Evolutionary conservation across 371 early-diverging fungal species (phyloP).

Genomic region (Mortierella polycephala): DNA sequence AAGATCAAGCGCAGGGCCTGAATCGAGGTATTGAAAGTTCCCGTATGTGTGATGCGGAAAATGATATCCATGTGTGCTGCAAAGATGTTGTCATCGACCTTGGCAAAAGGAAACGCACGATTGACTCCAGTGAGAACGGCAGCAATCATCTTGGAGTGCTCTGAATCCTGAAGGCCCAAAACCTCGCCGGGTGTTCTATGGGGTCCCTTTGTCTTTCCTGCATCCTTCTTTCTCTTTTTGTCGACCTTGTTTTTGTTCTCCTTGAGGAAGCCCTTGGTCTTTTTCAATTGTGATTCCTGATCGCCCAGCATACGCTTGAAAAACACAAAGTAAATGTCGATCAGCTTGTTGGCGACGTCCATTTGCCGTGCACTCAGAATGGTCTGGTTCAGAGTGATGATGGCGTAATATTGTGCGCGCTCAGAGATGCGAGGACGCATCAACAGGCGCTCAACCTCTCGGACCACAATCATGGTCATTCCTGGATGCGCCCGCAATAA

Average conservation of each 20-base stretch:
- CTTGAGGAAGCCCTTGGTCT: conserved; percentile 54
- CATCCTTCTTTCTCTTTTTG: conserved; percentile 59
- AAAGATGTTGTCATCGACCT: conserved; percentile 81
- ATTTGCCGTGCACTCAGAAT: conserved; percentile 78
- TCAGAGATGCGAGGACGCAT: conserved; percentile 75
- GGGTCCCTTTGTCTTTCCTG: conserved; percentile 56
- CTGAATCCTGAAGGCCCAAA: conserved; percentile 66
- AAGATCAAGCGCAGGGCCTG: conserved; percentile 92
- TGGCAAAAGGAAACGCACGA: conserved; percentile 93
- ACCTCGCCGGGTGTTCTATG: conserved; percentile 52
- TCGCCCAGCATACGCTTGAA: conserved; percentile 80
- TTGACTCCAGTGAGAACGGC: conserved; percentile 95
- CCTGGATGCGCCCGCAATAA: conserved; percentile 82
- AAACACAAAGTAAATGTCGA: conserved; percentile 91
- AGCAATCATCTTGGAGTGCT: conserved; percentile 86
- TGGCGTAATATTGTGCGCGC: conserved; percentile 87
- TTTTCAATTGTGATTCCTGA: conserved; percentile 65
- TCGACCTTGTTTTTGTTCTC: conserved; percentile 52
- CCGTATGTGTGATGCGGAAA: conserved; percentile 88
- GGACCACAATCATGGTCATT: conserved; percentile 90
- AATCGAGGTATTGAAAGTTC: conserved; percentile 89
- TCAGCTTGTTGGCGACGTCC: conserved; percentile 82
- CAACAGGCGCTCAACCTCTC: conserved; percentile 88
- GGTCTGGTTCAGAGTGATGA: conserved; percentile 92
- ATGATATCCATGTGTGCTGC: conserved; percentile 85